These are phyloP conservation scores for Leptodermis oblonga DNA, from an alignment of 257 asterid species.

Conservation along the genomic window DNA sequence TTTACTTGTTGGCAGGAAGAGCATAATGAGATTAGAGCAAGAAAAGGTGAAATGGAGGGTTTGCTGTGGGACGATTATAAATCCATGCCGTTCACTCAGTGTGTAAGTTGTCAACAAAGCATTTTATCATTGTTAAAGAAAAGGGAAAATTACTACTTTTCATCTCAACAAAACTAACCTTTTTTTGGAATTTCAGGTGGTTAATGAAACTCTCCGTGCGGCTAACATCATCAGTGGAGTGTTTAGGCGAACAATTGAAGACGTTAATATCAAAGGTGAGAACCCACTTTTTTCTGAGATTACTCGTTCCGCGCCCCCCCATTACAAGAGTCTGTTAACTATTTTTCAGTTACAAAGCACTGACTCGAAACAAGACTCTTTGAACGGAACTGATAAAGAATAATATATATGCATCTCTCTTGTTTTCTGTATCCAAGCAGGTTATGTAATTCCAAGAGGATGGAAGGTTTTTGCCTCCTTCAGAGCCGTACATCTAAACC, in stretches of 20 bases:
- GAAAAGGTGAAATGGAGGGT: conserved; percentile 44
- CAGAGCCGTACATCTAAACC: conserved; percentile 86
- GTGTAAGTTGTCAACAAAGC: conserved; percentile 49
- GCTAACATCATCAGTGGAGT: conserved; percentile 92
- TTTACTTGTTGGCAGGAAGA: conserved; percentile 57
- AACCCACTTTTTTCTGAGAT: too few species aligned
- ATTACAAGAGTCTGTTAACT: too few species aligned
- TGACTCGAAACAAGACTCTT: too few species aligned
- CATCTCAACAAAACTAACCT: too few species aligned
- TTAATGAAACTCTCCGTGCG: conserved; percentile 84
- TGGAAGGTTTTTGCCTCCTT: conserved; percentile 83
- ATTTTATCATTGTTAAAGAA: not conserved
- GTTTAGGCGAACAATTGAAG: conserved; percentile 78
- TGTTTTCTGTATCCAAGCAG: conserved; percentile 21
- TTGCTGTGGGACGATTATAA: conserved; percentile 90
- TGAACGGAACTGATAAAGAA: too few species aligned
- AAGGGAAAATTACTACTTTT: not conserved
- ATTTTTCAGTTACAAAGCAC: too few species aligned
- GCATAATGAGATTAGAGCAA: conserved; percentile 71
- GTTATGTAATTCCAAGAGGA: conserved; percentile 86
- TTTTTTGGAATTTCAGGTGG: conserved; percentile 62
- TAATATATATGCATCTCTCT: too few species aligned
- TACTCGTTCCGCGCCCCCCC: too few species aligned
- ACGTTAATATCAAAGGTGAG: conserved; percentile 76
- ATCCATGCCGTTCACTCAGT: conserved; percentile 92